Base-by-base conservation (phyloP, 257 asterid species). In the Solanum corneliomulleri region DNA sequence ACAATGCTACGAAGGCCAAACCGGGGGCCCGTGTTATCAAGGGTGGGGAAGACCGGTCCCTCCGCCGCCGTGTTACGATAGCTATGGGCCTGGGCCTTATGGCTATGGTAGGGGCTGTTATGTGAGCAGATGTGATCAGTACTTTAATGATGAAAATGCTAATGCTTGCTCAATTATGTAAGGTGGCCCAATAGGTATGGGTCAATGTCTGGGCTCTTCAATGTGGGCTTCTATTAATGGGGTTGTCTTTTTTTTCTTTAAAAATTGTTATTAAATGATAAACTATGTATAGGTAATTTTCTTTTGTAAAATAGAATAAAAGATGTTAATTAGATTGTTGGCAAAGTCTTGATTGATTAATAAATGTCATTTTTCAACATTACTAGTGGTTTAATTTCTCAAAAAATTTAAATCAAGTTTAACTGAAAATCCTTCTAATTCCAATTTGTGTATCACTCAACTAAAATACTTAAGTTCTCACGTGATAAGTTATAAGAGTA, bases 111-210 rank as follows among this genome's bases (percentile, higher is more conserved):
- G 88, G 70, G 88, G 45, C 20, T 84, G 80, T 5, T 68, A 86
- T 70, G 89, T 81, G 62, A 89, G 85, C 87, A 91, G 89, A 15
- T 86, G 89, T 62, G 74, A 60, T 60, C 68, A 82, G 66, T 94
- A 89, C 83, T 91, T 89, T 21, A 90, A 85, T 88, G 98, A 95
- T 31, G 96, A 95, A 45, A 92, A 92, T 68, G 90, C 96, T 14
- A 89, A 49, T 49, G 60, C 21, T 49, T 72, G 31, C 91, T 85
- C 92, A 72, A 89, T 93, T 85, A 91, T 91, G 98, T 95, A 64
- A 91, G 71, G 71, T 12, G 29, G 33, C 71, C 13, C 27, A 25
- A n/a, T 62, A n/a, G 83, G 7, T 7, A 13, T 86, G 58, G 58
- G 6, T 49, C 20, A 49, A 49, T 6, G 18, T 39, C 60, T 27